Evolutionary conservation across 352 stramenopile species (phyloP).

Genomic region (Globisporangium apiculatum): DNA sequence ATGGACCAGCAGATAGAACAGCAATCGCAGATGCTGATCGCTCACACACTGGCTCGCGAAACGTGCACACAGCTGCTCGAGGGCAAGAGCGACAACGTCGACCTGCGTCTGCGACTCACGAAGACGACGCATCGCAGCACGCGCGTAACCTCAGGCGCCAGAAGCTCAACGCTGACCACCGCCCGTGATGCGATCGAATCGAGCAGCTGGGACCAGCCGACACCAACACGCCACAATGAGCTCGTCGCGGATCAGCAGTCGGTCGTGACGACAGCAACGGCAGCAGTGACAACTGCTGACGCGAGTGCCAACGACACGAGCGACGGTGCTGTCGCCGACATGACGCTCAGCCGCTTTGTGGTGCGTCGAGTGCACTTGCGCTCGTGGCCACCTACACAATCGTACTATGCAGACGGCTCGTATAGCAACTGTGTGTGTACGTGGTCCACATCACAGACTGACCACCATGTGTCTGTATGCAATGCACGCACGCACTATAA

Average conservation of each 20-base stretch:
- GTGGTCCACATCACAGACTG: not conserved
- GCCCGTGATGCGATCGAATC: slow-evolving; percentile 1
- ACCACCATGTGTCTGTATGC: not conserved
- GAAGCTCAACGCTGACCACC: slow-evolving; percentile 7
- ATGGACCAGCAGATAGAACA: not conserved
- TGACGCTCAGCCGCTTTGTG: slow-evolving; percentile 74
- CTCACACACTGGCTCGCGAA: too few relatives aligned
- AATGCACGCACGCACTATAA: too few relatives aligned
- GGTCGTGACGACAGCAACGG: not conserved
- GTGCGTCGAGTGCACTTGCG: slow-evolving; percentile 13
- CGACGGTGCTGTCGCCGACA: slow-evolving; percentile 2
- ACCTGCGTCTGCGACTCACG: slow-evolving; percentile 3
- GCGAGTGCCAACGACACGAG: slow-evolving; percentile 1
- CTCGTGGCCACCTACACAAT: not conserved
- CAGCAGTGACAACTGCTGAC: not conserved
- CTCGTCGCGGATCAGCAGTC: slow-evolving; percentile 2
- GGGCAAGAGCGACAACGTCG: slow-evolving; percentile 9
- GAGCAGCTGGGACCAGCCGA: slow-evolving; percentile 60
- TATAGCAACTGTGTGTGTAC: too few relatives aligned
- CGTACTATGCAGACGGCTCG: not conserved
- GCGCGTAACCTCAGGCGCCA: not conserved
- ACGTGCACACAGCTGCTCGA: slow-evolving; percentile 16
- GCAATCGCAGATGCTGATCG: not conserved
- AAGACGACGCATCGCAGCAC: too few relatives aligned
- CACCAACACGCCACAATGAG: slow-evolving; percentile 17